These are phyloP conservation scores for Aspergillus nomiae DNA, from an alignment of 2,329 filamentous ascomycete genomes.

Conservation along the genomic window DNA sequence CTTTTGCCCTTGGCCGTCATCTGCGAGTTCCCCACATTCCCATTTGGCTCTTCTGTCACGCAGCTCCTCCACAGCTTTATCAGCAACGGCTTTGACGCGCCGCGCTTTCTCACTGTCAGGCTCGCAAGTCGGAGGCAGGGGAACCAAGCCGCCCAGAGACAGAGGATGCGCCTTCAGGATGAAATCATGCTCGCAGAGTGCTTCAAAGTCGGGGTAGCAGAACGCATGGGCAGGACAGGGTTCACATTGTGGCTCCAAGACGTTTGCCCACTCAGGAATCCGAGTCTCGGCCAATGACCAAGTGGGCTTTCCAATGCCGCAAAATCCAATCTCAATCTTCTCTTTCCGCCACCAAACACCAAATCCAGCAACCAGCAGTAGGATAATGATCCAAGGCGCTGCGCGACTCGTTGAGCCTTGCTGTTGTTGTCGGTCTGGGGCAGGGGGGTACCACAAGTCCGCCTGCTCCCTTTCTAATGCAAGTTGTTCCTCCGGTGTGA, in stretches of 20 bases:
- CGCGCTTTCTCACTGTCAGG: slow-evolving; percentile 91
- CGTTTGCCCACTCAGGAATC: slow-evolving; percentile 72
- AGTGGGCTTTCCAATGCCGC: slow-evolving; percentile 73
- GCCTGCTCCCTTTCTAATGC: slow-evolving; percentile 72
- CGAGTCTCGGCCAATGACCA: slow-evolving; percentile 61
- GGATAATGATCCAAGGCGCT: slow-evolving; percentile 70
- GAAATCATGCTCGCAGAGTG: slow-evolving; percentile 83
- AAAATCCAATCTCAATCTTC: slow-evolving; percentile 95
- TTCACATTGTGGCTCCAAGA: slow-evolving; percentile 80
- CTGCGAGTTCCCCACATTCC: slow-evolving; percentile 79
- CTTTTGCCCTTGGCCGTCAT: slow-evolving; percentile 61
- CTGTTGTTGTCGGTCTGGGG: slow-evolving; percentile 29
- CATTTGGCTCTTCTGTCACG: slow-evolving; percentile 83
- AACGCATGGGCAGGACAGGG: slow-evolving; percentile 87
- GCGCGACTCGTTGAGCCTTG: slow-evolving; percentile 56
- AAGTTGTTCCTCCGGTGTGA: slow-evolving; percentile 86
- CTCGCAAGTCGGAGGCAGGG: slow-evolving; percentile 88
- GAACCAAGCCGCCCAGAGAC: slow-evolving; percentile 76
- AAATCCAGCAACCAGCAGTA: slow-evolving; percentile 71
- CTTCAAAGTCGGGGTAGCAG: slow-evolving; percentile 77
- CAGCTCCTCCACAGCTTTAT: slow-evolving; percentile 83
- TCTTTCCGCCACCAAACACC: slow-evolving; percentile 87
- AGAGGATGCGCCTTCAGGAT: slow-evolving; percentile 82
- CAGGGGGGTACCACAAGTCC: slow-evolving; percentile 42
- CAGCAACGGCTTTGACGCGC: slow-evolving; percentile 81